Conservation (phyloP, 2,329 filamentous ascomycete species). For the Pestalotiopsis fici region DNA sequence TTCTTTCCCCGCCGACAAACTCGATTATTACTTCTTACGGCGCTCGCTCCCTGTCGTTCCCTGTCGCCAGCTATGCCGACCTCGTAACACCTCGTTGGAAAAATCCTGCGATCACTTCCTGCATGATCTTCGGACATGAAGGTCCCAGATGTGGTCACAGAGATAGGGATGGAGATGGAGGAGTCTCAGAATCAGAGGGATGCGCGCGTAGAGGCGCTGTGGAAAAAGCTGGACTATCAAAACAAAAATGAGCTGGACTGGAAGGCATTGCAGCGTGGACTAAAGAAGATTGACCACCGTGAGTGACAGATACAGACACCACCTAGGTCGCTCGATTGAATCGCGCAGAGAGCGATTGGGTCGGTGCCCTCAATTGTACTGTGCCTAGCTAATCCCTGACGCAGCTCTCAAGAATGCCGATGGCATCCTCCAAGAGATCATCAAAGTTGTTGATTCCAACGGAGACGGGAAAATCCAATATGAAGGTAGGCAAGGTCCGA, state of each 20-base stretch:
- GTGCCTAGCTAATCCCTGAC: not conserved
- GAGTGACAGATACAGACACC: constrained; percentile 33
- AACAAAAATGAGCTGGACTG: constrained; percentile 80
- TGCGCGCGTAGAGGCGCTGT: constrained; percentile 79
- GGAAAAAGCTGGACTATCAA: constrained; percentile 78
- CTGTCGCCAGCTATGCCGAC: constrained; percentile 21
- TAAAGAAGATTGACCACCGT: constrained; percentile 93
- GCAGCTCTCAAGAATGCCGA: constrained; percentile 86
- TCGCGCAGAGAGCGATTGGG: constrained; percentile 11
- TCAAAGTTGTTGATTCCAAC: constrained; percentile 82
- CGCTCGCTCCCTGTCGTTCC: not conserved
- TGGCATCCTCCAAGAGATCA: constrained; percentile 76
- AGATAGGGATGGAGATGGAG: constrained; percentile 65
- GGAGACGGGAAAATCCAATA: constrained; percentile 90
- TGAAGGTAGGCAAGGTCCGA: constrained; percentile 58
- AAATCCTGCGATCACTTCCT: constrained; percentile 20
- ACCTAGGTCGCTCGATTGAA: not conserved
- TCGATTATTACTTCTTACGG: not conserved
- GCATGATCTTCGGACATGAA: constrained; percentile 45
- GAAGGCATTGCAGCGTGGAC: constrained; percentile 78
- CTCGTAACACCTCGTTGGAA: constrained; percentile 21
- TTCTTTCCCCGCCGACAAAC: not conserved
- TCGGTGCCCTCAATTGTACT: constrained; percentile 9
- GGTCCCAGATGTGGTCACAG: constrained; percentile 50
- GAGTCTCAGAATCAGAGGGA: constrained; percentile 80